Base-by-base conservation (phyloP, 306 rosid species). In the Acacia confusa region DNA sequence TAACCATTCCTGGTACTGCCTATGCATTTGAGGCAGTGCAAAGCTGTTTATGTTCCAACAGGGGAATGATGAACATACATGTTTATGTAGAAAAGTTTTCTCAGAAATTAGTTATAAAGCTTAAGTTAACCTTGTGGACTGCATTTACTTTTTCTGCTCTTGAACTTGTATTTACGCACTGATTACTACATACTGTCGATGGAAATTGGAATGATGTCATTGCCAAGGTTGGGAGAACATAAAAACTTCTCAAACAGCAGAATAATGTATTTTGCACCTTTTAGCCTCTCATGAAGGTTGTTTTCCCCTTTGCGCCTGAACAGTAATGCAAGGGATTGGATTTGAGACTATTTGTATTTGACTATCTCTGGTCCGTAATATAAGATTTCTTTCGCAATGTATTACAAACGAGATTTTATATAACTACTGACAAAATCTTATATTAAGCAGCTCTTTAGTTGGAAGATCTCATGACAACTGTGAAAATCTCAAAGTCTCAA, bases 11-110 rank as follows among this genome's bases (percentile, higher is more conserved):
- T 70, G 36, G 72, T 77, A 53, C 69, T 34, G 27, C 70, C 34
- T 16, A 4, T 75, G 55, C 67, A 13, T 53, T 83, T 83, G 79
- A 81, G 75, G 78, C 15, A 36, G 24, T 57, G 28, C 45, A 38
- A 60, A 52, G 79, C 44, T 24, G 63, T 61, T 25, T 3, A 15
- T 60, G 32, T 58, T 32, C 15, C 72, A 10, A 41, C 28, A 19
- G 43, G 17, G 8, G 38, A 47, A 25, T 25, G 58, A 55, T 25
- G 32, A 57, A 28, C 36, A 41, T 7, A 5, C 50, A 53, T 70
- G 22, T 60, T 57, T 66, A 9, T 64, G 52, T 44, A 61, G 52
- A 70, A 40, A 55, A 41, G 6, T 14, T 40, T 27, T 19, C 20
- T 27, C 7, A 28, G 60, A 24, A 52, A 25, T 38, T 70, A 38